Evolutionary conservation across 140 eudicot species (phyloP).

Genomic region (Flaveria floridana): DNA sequence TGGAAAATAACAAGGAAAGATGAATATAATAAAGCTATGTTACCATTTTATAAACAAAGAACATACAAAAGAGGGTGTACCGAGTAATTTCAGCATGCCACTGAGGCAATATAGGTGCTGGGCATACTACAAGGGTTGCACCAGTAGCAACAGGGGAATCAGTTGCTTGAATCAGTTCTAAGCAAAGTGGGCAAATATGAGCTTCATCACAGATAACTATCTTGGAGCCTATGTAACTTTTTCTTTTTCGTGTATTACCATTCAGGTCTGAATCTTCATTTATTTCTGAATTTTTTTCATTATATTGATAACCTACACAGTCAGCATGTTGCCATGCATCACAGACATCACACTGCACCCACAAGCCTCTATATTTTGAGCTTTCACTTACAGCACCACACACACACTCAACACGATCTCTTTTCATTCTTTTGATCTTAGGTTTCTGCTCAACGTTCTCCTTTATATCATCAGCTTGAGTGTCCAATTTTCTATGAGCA

Average conservation of each 20-base stretch:
- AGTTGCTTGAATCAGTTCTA: slow-evolving; percentile 65
- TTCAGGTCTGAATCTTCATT: slow-evolving; percentile 21
- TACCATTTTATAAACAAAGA: background rate
- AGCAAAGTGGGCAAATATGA: slow-evolving; percentile 64
- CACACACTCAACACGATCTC: slow-evolving; percentile 81
- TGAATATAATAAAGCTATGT: slow-evolving; percentile 11
- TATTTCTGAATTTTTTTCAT: slow-evolving; percentile 30
- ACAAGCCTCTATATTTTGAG: slow-evolving; percentile 62
- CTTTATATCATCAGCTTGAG: slow-evolving; percentile 39
- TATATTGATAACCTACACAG: slow-evolving; percentile 67
- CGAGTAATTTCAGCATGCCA: slow-evolving; percentile 95
- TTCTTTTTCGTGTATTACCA: slow-evolving; percentile 37
- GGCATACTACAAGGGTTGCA: slow-evolving; percentile 96
- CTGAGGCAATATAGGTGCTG: slow-evolving; percentile 88
- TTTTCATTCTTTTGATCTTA: slow-evolving; percentile 60
- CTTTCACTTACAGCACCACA: slow-evolving; percentile 92
- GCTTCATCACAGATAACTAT: slow-evolving; percentile 48
- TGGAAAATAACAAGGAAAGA: slow-evolving; percentile 21
- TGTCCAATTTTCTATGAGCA: slow-evolving; percentile 59
- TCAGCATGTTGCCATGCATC: slow-evolving; percentile 99
- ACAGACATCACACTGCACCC: slow-evolving; percentile 98
- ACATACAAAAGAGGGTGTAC: slow-evolving; percentile 42
- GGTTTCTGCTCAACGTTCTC: slow-evolving; percentile 33
- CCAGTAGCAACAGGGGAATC: slow-evolving; percentile 73
- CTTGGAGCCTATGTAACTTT: slow-evolving; percentile 41